Conservation (phyloP, 2,329 filamentous ascomycete species). For the Chaetothyriales sp. region DNA sequence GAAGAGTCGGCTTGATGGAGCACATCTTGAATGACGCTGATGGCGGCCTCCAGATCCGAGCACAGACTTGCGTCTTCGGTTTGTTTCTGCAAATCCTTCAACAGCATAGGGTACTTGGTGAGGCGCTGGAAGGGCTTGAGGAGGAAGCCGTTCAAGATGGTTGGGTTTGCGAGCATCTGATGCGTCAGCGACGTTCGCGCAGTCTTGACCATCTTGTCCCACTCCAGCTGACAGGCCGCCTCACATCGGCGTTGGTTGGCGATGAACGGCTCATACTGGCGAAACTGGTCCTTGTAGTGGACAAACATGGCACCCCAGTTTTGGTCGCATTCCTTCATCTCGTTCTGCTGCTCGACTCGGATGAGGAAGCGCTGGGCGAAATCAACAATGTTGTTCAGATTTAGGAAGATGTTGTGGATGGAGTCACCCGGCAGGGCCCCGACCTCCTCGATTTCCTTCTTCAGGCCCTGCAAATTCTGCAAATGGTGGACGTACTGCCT, state of each 20-base stretch:
- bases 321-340: slow-evolving; percentile 59
- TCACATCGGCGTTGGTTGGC: slow-evolving; percentile 90
- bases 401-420: slow-evolving; percentile 90
- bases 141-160: slow-evolving; percentile 79
- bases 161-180: slow-evolving; percentile 72
- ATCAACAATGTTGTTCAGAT: slow-evolving; percentile 86
- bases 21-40: slow-evolving; percentile 68
- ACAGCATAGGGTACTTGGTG: slow-evolving; percentile 81
- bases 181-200: slow-evolving; percentile 49
- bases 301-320: slow-evolving; percentile 93
- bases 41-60: slow-evolving; percentile 60
- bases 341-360: slow-evolving; percentile 88
- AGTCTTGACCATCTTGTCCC: slow-evolving; percentile 69
- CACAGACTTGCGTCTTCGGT: slow-evolving; percentile 57
- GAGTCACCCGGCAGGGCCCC: slow-evolving; percentile 78
- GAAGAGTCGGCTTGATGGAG: slow-evolving; percentile 79
- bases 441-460: slow-evolving; percentile 76
- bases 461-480: slow-evolving; percentile 83
- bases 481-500: slow-evolving; percentile 96
- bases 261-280: slow-evolving; percentile 93
- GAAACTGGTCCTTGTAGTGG: slow-evolving; percentile 71
- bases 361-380: slow-evolving; percentile 93
- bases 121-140: slow-evolving; percentile 93
- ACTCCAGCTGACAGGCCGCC: slow-evolving; percentile 66
- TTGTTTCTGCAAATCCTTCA: slow-evolving; percentile 83